Conservation (phyloP, 306 rosid species). For the Quercus mongolica region DNA sequence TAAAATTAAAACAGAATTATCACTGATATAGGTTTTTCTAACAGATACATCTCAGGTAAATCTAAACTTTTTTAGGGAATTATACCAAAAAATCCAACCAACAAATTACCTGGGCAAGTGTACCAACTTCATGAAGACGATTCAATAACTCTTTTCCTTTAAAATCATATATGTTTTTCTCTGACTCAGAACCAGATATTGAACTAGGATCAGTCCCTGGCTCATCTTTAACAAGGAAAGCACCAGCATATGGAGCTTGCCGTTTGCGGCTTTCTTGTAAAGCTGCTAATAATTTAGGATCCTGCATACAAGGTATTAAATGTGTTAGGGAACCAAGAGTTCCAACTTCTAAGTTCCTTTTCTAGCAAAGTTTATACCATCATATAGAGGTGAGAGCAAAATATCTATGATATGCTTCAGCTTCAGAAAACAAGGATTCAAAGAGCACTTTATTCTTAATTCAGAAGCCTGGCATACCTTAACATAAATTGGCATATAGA, state of each 20-base stretch:
- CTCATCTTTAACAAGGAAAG: constrained; percentile 92
- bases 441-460: neutral
- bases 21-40: neutral
- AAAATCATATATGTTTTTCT: constrained; percentile 60
- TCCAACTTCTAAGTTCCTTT: constrained; percentile 2
- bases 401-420: constrained; percentile 5
- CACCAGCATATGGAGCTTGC: constrained; percentile 99
- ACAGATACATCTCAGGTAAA: neutral
- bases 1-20: neutral
- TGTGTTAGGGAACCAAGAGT: constrained; percentile 6
- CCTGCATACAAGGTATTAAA: constrained; percentile 48
- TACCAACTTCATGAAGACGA: constrained; percentile 97
- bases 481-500: constrained; percentile 96
- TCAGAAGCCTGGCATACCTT: constrained; percentile 56
- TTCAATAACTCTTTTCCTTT: constrained; percentile 83
- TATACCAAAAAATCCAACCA: constrained; percentile 7
- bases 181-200: constrained; percentile 71
- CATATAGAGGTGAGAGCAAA: constrained; percentile 12
- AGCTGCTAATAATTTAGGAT: constrained; percentile 87
- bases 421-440: neutral
- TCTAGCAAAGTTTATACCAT: neutral
- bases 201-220: constrained; percentile 72
- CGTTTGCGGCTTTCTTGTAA: constrained; percentile 85
- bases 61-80: neutral
- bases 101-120: constrained; percentile 82